Percentiles rank a stretch among this genome's conserved stretches.
phyloP scores from a whole-genome alignment of 495 filamentous ascomycete species.

The Lophium mytilinum region DNA sequence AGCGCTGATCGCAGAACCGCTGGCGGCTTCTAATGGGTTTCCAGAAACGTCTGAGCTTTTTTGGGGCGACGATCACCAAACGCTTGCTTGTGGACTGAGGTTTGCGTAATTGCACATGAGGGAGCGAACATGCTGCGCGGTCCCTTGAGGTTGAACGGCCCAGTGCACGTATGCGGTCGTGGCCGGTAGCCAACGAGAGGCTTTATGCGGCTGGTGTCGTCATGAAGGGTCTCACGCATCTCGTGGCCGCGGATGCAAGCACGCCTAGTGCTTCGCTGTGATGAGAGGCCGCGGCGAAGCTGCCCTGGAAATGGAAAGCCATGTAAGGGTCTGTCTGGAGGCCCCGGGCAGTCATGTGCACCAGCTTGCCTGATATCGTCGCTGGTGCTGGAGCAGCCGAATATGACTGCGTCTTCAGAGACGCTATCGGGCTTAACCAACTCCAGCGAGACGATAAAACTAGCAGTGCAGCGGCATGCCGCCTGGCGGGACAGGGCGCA shows the following conservation, averaged over 20 bases:
- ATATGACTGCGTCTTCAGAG: too few species aligned
- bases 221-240: not conserved
- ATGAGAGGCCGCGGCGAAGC: not conserved
- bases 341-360: not conserved
- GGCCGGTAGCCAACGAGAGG: not conserved
- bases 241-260: not conserved
- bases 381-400: too few species aligned
- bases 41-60: too few species aligned
- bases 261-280: not conserved
- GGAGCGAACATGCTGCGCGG: not conserved
- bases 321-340: not conserved
- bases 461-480: too few species aligned
- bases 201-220: not conserved
- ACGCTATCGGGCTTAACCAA: too few species aligned
- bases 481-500: too few species aligned
- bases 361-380: not conserved
- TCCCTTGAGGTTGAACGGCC: too few species aligned
- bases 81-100: not conserved
- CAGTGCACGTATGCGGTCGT: not conserved
- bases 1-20: too few species aligned
- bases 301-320: not conserved
- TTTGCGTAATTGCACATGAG: not conserved
- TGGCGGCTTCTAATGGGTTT: too few species aligned
- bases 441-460: too few species aligned
- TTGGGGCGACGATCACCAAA: too few species aligned